These are phyloP conservation scores for Pythium pectinolyticum DNA, from an alignment of 352 stramenopile genomes.

Conservation along the genomic window DNA sequence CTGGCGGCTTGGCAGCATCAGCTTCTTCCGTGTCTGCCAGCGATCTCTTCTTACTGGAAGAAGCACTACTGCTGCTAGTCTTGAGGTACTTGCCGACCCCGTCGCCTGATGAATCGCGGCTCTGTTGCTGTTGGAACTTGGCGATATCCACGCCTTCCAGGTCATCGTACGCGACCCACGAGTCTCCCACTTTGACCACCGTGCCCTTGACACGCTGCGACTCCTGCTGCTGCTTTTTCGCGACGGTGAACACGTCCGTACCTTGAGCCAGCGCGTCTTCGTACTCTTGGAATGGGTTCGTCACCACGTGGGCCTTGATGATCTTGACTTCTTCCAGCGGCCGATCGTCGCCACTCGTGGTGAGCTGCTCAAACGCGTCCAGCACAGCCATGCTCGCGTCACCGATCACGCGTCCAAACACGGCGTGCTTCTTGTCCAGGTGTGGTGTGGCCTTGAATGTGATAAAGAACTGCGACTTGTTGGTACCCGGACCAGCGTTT, in stretches of 20 bases:
- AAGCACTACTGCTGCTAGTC: not conserved
- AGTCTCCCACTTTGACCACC: conserved; percentile 74
- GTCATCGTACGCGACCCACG: conserved; percentile 83
- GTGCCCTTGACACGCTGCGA: conserved; percentile 59
- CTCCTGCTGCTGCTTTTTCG: conserved; percentile 52
- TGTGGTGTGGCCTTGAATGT: conserved; percentile 95
- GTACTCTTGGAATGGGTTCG: conserved; percentile 89
- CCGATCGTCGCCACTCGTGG: conserved; percentile 77
- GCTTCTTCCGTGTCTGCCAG: conserved; percentile 7
- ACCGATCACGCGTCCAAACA: conserved; percentile 95
- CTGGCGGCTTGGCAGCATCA: too few relatives aligned
- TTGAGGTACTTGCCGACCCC: conserved; percentile 77
- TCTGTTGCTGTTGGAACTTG: conserved; percentile 44
- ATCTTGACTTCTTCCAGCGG: conserved; percentile 87
- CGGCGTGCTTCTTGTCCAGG: conserved; percentile 98
- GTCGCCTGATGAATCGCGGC: conserved; percentile 35
- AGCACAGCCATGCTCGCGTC: conserved; percentile 77
- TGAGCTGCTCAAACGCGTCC: conserved; percentile 73
- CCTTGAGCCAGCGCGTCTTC: conserved; percentile 59
- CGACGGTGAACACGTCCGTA: conserved; percentile 53
- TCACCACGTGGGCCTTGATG: conserved; percentile 73
- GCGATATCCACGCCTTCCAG: conserved; percentile 52
- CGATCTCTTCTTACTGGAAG: conserved; percentile 23
- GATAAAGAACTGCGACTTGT: conserved; percentile 99
- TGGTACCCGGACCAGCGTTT: conserved; percentile 95